Evolutionary conservation across 139 green algal genomes (phyloP), one percentile per base, ranked within the genome.

Genomic region (Coelastrella sp.): DNA sequence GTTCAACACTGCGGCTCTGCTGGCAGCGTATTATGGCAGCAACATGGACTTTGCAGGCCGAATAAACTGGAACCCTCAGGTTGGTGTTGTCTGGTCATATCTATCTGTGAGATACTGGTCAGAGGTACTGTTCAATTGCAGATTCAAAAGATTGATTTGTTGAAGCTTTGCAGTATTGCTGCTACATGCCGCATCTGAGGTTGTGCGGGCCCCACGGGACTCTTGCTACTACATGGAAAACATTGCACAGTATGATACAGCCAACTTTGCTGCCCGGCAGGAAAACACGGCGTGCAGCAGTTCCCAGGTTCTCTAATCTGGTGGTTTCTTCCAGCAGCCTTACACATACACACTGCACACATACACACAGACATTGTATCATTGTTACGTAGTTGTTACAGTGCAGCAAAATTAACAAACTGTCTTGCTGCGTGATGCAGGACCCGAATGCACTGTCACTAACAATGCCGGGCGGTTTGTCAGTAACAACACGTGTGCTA

Each of bases 1-100:
- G 11, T 97, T 95, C 93, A 98, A 98, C 92, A 97, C 94, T 0
- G 92, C 93, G 3, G 78, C 92, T n/a, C 83, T 98, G 79, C 84
- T 98, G 83, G 60, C 92, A 2, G 91, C 56, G 10, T 98, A 98
- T 84, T 95, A 95, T 71, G 83, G 23, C 83, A 61, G 64, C 66
- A 83, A 78, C 5, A 75, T 92, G 66, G 83, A 93, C 32, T 92
- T 95, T 59, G 56, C 61, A 16, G n/a, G 87, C 13, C 92, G 94
- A 76, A 98, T 97, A 13, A 73, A 10, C 8, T 96, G 95, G 95
- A 91, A 95, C 74, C 73, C 83, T 5, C 58, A 91, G 83, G 83
- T 88, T 7, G 17, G 64, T 22, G 71, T 22, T 77, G 71, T 22
- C 19, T 16, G 8, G 13, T 77, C n/a, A 22, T 7, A 22, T 22